Conservation (phyloP, 2,329 filamentous ascomycete genomes). For the Aspergillus sp. region DNA sequence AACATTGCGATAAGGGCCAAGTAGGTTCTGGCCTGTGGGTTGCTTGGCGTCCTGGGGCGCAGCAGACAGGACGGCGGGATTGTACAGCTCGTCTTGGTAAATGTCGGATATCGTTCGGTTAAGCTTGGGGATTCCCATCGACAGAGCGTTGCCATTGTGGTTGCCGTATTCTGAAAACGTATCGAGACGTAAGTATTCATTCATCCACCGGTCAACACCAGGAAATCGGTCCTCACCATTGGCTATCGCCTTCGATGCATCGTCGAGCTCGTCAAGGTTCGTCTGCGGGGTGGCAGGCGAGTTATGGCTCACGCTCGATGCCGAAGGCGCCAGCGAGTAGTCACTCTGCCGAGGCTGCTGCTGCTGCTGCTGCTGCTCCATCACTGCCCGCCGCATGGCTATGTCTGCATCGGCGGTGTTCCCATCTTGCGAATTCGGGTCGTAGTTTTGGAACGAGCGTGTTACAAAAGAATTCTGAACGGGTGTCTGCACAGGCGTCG, state of each 20-base stretch:
- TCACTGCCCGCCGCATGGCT: constrained; percentile 50
- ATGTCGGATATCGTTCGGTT: constrained; percentile 79
- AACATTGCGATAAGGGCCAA: constrained; percentile 49
- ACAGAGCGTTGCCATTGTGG: constrained; percentile 20
- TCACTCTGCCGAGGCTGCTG: constrained; percentile 29
- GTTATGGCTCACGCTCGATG: constrained; percentile 52
- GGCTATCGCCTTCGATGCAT: constrained; percentile 39
- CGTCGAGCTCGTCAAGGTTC: constrained; percentile 45
- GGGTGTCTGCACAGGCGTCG: constrained; percentile 47
- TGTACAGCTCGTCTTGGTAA: constrained; percentile 77
- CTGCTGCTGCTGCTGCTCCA: constrained; percentile 37
- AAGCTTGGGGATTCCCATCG: constrained; percentile 58
- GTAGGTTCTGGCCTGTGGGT: constrained; percentile 23
- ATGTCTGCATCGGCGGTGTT: constrained; percentile 43
- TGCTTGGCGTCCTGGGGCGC: constrained; percentile 29
- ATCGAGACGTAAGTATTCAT: constrained; percentile 59
- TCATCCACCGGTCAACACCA: constrained; percentile 41
- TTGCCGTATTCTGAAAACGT: constrained; percentile 46
- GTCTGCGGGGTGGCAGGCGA: constrained; percentile 54
- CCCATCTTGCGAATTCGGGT: constrained; percentile 33
- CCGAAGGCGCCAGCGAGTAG: constrained; percentile 47
- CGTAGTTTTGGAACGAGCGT: constrained; percentile 38
- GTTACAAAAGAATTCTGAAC: constrained; percentile 43
- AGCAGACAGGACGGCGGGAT: constrained; percentile 36
- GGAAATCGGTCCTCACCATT: constrained; percentile 45